phyloP scores from a whole-genome alignment of 2,329 filamentous ascomycete species.

The Whalleya microplaca region DNA sequence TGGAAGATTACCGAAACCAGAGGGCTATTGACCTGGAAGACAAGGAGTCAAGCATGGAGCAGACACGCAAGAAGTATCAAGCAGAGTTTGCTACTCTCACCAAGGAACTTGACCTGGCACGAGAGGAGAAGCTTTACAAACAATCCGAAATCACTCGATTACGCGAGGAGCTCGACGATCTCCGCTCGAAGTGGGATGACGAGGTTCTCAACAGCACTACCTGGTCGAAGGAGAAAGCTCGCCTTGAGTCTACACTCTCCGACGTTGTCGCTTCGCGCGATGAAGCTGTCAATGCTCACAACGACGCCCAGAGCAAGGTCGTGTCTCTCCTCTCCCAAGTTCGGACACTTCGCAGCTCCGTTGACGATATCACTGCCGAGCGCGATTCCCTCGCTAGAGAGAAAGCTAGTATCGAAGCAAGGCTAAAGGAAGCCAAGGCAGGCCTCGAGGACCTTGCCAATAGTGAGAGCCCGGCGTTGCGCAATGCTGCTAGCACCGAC shows the following conservation, averaged over 20 bases:
- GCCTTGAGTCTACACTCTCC: constrained; percentile 85
- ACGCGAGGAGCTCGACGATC: constrained; percentile 93
- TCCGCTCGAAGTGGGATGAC: constrained; percentile 96
- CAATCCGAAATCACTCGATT: constrained; percentile 85
- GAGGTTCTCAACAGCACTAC: constrained; percentile 97
- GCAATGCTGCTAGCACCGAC: constrained; percentile 87
- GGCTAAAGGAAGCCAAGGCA: constrained; percentile 84
- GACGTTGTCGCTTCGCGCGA: constrained; percentile 91
- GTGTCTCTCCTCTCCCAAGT: constrained; percentile 90
- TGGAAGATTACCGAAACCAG: constrained; percentile 95
- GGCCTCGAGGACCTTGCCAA: constrained; percentile 86
- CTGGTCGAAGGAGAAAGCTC: constrained; percentile 96
- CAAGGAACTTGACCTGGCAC: constrained; percentile 90
- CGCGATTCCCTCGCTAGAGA: constrained; percentile 84
- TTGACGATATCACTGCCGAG: constrained; percentile 85
- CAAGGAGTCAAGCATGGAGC: constrained; percentile 93
- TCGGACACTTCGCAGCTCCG: constrained; percentile 76
- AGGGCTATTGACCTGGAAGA: constrained; percentile 96
- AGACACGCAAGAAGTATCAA: constrained; percentile 97
- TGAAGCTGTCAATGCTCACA: constrained; percentile 90
- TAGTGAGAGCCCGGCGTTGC: constrained; percentile 83
- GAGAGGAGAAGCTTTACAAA: constrained; percentile 84
- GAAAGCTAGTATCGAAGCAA: constrained; percentile 85
- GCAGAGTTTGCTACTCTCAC: constrained; percentile 86
- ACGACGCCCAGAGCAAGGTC: constrained; percentile 91